phyloP scores from a whole-genome alignment of 106 monocot species.

The Chionographis japonica region DNA sequence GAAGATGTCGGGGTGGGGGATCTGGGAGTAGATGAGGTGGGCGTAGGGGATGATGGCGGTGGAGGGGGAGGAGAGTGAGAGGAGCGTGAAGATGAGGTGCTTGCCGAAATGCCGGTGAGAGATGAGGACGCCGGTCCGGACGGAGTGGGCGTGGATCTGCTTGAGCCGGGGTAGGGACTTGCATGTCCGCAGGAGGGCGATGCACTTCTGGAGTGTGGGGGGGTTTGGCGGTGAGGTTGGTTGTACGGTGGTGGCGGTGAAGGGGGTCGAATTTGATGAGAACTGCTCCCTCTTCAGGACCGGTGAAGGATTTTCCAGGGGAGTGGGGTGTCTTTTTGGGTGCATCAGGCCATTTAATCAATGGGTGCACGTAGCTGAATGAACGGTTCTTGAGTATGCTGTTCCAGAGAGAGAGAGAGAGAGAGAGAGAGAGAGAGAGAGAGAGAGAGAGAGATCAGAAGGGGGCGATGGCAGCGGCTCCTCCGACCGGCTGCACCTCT shows the following conservation, averaged over 20 bases:
- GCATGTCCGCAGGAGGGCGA: constrained; percentile 47
- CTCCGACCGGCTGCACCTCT: no score
- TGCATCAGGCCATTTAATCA: no score
- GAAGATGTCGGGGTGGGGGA: constrained; percentile 56
- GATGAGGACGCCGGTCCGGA: constrained; percentile 46
- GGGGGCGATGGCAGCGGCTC: constrained; percentile 36
- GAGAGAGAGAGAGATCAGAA: constrained; percentile 40
- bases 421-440: constrained; percentile 19
- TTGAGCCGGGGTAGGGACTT: constrained; percentile 29
- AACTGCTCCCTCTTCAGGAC: no score
- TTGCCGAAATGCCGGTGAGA: constrained; percentile 46
- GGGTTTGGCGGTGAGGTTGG: constrained; percentile 1
- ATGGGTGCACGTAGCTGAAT: no score
- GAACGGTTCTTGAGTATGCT: no score
- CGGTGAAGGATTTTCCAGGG: no score
- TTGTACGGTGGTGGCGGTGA: neutral
- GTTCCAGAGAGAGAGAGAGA: constrained; percentile 8
- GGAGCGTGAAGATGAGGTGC: constrained; percentile 68
- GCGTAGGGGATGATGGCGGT: constrained; percentile 39
- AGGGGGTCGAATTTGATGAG: neutral
- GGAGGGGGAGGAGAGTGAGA: constrained; percentile 19
- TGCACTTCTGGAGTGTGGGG: constrained; percentile 42
- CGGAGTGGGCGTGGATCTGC: constrained; percentile 60
- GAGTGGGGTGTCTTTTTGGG: no score
- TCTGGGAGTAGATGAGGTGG: constrained; percentile 35